Evolutionary conservation across 2,329 filamentous ascomycete species (phyloP), one percentile per base, ranked within the genome.

Genomic region (Penicillium polonicum): DNA sequence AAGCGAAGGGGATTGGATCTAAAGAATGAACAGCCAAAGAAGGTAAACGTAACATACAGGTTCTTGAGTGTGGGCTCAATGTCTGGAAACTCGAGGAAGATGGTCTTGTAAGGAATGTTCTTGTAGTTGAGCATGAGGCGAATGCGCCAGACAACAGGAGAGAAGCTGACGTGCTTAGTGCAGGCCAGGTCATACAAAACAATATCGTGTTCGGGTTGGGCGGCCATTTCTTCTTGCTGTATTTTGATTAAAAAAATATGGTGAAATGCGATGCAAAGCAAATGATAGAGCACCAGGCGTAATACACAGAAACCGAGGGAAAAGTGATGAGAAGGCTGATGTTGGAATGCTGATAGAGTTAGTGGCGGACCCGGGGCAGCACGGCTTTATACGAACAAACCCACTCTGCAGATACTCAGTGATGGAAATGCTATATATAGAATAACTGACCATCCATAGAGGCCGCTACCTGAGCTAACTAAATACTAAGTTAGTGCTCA

Each of bases 101-200:
- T 48, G 8, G 75, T 78, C 41, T 49, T 68, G 62, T 78, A 78
- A 19, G 76, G 68, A 29, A 79, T 72, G 2, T 67, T 48, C 64
- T 79, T 79, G 52, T 78, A 79, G 60, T 78, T 78, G 19, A 79
- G 75, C 68, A 79, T 72, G 21, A 79, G 65, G 54, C 77, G 76
- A 60, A 77, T 77, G 49, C 75, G 72, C 75, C 76, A 79, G 55
- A 76, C 74, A 38, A 63, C 63, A 4, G 76, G 76, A 41, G 76
- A 78, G 66, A 79, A 78, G 65, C 76, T 77, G 58, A 73, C 62
- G 51, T 71, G 68, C 61, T 77, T 74, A 57, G 65, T 74, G 62
- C 70, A 72, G 53, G 75, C 76, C 52, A 78, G 65, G 63, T 78
- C 76, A 57, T 78, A 78, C 23, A 79, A 52, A 56, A 77, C 59